Evolutionary conservation across 2,329 filamentous ascomycete genomes (phyloP), one percentile per base, ranked within the genome.

Genomic region (Fusarium sp.): DNA sequence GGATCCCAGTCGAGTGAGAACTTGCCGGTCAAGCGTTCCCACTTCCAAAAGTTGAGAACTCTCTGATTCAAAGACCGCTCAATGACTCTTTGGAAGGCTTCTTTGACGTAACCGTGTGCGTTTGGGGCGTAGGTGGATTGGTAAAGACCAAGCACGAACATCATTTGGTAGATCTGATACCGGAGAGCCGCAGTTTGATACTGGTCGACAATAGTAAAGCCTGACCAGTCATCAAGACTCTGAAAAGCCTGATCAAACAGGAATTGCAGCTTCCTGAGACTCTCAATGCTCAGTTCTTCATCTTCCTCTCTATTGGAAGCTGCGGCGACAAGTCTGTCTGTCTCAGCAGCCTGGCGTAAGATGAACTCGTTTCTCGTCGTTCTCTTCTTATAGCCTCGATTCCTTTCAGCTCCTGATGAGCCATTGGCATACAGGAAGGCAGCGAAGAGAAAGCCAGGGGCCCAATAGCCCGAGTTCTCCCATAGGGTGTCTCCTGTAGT

Each of bases 401-500:
- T 25, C 0, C 32, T 52, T 2, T 35, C 32, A 6, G 18, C 9
- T 11, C 32, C 0, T 0, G 49, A 35, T 0, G 32, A 35, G 1
- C 5, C 0, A 21, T 25, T 25, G 6, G 49, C 49, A 13, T 52
- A 37, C 0, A 52, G 1, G 4, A 37, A 52, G 0, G 5, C 6
- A 2, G 49, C 2, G 1, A 37, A 21, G 4, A 52, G 49, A 11
- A 52, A 21, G 2, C 32, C 12, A 1, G 32, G 32, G 1, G 32
- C 32, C 32, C n/a, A 25, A 21, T 35, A 25, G 2, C 32, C 49
- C 6, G 49, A 16, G 3, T 25, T 25, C n/a, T 37, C n/a, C 32
- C 32, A 52, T 12, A 21, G 1, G 6, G 4, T 6, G 13, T 35
- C n/a, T 15, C 16, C 16, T 5, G 47, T 23, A 3, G 47, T 10